These are phyloP conservation scores for Cordyceps fumosorosea DNA, from an alignment of 2,329 filamentous ascomycete genomes.

Conservation along the genomic window DNA sequence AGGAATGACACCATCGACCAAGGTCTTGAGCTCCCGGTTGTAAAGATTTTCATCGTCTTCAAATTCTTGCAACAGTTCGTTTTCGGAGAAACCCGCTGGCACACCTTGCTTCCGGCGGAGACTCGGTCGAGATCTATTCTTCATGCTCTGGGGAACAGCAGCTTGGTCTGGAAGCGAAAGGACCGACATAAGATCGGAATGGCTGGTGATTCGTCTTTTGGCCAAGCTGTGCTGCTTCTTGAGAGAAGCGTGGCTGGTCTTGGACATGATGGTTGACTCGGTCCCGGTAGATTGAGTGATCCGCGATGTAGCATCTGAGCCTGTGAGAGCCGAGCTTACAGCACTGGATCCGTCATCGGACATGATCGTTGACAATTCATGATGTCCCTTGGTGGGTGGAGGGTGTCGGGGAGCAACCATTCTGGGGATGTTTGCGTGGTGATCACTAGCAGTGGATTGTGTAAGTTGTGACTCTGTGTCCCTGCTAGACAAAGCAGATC, in stretches of 20 bases:
- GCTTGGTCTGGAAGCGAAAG: conserved; percentile 64
- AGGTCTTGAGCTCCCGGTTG: conserved; percentile 79
- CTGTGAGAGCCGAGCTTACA: conserved; percentile 18
- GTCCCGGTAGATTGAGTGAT: conserved; percentile 44
- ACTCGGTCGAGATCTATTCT: conserved; percentile 70
- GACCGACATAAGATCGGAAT: conserved; percentile 90
- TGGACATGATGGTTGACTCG: conserved; percentile 43
- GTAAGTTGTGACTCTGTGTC: conserved; percentile 13
- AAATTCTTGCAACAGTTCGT: conserved; percentile 74
- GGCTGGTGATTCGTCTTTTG: conserved; percentile 76
- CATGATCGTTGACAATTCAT: conserved; percentile 52
- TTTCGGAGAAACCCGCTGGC: conserved; percentile 60
- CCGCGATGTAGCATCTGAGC: conserved; percentile 45
- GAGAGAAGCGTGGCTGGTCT: conserved; percentile 38
- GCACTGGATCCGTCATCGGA: conserved; percentile 44
- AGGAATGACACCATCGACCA: conserved; percentile 92
- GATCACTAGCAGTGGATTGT: not conserved
- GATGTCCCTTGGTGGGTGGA: conserved; percentile 48
- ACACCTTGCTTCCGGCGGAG: conserved; percentile 66
- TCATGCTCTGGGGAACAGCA: conserved; percentile 51
- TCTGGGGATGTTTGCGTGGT: conserved; percentile 15
- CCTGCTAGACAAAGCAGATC: conserved; percentile 16
- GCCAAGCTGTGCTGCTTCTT: conserved; percentile 40
- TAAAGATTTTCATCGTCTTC: conserved; percentile 81
- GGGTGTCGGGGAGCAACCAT: conserved; percentile 29